These are phyloP conservation scores for Catunica adiposa DNA, from an alignment of 2,329 filamentous ascomycete genomes.

Conservation along the genomic window DNA sequence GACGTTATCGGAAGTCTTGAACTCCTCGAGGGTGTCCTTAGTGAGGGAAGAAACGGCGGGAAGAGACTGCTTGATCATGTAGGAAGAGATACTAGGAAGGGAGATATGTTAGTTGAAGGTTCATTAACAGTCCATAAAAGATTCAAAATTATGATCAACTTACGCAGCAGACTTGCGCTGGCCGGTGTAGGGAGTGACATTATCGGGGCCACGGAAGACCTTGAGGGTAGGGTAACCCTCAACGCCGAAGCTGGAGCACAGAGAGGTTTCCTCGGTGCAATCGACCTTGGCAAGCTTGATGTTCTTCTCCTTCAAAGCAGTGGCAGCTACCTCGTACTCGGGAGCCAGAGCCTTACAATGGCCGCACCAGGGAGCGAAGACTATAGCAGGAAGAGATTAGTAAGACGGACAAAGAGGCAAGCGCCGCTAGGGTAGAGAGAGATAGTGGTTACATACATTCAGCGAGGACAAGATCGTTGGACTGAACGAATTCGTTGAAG, in stretches of 20 bases:
- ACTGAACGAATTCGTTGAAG: constrained; percentile 72
- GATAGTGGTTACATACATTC: constrained; percentile 53
- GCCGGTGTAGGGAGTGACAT: constrained; percentile 67
- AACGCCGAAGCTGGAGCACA: constrained; percentile 79
- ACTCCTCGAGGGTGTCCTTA: constrained; percentile 73
- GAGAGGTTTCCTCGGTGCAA: constrained; percentile 85
- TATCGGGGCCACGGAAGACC: constrained; percentile 86
- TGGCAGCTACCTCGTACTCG: constrained; percentile 78
- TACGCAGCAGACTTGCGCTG: constrained; percentile 71
- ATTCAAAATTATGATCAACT: constrained; percentile 20
- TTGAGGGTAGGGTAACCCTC: constrained; percentile 98
- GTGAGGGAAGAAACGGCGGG: constrained; percentile 75
- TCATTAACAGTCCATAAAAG: not conserved
- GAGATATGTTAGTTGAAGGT: constrained; percentile 1
- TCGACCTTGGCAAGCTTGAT: constrained; percentile 77
- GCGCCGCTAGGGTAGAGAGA: not conserved
- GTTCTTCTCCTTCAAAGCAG: constrained; percentile 71
- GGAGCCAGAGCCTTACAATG: constrained; percentile 97
- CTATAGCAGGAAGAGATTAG: constrained; percentile 30
- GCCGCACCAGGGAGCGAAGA: constrained; percentile 93
- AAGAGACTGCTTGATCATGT: constrained; percentile 97
- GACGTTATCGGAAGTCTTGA: constrained; percentile 97
- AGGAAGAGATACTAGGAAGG: constrained; percentile 44
- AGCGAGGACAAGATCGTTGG: constrained; percentile 77
- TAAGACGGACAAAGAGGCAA: not conserved